Evolutionary conservation across 1,284 basidiomycete species (phyloP).

Genomic region (Ganoderma leucocontextum): DNA sequence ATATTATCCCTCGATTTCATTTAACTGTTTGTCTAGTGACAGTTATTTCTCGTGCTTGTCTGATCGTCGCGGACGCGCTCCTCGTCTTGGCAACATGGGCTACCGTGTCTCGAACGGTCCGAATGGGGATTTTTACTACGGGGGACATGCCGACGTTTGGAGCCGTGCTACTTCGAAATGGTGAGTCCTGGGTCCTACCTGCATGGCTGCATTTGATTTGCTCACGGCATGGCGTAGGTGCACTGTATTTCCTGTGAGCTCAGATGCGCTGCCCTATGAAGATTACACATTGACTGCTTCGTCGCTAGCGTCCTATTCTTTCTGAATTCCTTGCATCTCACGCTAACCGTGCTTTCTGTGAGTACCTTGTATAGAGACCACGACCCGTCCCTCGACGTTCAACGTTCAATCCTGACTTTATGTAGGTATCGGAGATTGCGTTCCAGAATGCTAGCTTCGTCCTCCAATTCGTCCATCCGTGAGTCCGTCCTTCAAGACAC

Average conservation of each 20-base stretch:
- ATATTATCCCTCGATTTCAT: neutral
- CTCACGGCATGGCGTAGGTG: neutral
- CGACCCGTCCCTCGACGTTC: neutral
- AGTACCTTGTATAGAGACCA: neutral
- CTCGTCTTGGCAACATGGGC: constrained; percentile 15
- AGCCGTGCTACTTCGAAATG: constrained; percentile 1
- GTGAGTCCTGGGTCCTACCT: neutral
- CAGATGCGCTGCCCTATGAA: neutral
- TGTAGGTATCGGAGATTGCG: neutral
- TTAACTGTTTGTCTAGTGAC: neutral
- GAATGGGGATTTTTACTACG: neutral
- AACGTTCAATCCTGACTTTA: neutral
- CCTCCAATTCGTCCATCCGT: constrained; percentile 14
- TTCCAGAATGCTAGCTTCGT: constrained; percentile 14
- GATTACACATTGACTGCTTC: neutral
- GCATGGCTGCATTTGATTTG: too few relatives aligned
- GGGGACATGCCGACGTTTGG: neutral
- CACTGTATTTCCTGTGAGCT: constrained; percentile 14
- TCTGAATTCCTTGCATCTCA: constrained; percentile 9
- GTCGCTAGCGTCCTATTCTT: neutral
- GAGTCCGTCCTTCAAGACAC: neutral
- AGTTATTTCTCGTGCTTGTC: constrained; percentile 5
- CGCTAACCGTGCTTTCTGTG: constrained; percentile 12
- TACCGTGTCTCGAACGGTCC: neutral
- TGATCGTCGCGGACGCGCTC: constrained; percentile 9